Percentiles rank a stretch among this genome's conserved stretches.
These are phyloP conservation scores for Taphrina communis DNA, from an alignment of 1,139 yeast species.

Conservation along the genomic window DNA sequence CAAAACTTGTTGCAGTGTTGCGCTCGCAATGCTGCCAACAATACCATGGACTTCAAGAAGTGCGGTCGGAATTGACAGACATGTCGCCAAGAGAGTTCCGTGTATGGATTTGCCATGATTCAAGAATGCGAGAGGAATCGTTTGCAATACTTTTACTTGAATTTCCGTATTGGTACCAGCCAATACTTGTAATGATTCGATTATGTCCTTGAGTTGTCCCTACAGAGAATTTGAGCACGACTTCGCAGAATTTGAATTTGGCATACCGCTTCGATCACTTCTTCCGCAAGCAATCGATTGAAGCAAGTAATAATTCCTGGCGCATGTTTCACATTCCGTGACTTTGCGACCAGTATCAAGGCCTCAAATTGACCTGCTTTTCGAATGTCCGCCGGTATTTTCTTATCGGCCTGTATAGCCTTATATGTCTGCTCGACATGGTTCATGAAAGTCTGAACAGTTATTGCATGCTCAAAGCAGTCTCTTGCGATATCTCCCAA, in stretches of 20 bases:
- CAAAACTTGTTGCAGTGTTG: conserved; percentile 30
- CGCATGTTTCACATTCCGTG: conserved; percentile 23
- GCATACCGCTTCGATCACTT: conserved; percentile 3
- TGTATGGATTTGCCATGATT: background rate
- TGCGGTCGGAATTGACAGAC: conserved; percentile 14
- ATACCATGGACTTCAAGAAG: conserved; percentile 28
- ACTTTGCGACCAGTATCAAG: conserved; percentile 21
- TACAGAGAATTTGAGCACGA: background rate
- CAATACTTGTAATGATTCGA: conserved; percentile 13
- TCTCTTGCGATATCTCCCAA: too few species aligned
- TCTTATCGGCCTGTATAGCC: conserved; percentile 26
- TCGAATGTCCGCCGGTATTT: conserved; percentile 14
- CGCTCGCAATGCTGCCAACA: conserved; percentile 31
- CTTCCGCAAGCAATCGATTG: conserved; percentile 9
- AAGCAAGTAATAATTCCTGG: conserved; percentile 6
- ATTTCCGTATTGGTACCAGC: conserved; percentile 15
- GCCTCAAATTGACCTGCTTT: conserved; percentile 21
- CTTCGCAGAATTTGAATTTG: background rate
- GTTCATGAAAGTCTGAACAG: conserved; percentile 20
- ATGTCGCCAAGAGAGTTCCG: conserved; percentile 7
- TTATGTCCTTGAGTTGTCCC: conserved; percentile 27
- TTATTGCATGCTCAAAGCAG: background rate
- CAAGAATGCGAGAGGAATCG: conserved; percentile 23
- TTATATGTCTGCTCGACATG: conserved; percentile 22
- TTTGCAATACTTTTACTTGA: conserved; percentile 34